phyloP scores from a whole-genome alignment of 441 rosid genomes.

The Jatropha multifida region DNA sequence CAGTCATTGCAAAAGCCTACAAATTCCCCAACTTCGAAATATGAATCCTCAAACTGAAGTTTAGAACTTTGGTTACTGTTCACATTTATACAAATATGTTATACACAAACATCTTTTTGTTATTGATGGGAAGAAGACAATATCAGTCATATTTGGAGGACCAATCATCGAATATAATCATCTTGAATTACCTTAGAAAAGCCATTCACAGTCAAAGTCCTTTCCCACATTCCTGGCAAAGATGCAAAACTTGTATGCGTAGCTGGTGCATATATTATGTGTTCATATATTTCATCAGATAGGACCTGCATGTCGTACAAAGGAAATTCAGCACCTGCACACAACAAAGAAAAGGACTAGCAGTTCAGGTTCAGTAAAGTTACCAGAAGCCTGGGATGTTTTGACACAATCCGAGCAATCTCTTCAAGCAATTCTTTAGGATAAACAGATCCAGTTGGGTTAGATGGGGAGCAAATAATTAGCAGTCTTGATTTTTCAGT shows the following conservation, averaged over 20 bases:
- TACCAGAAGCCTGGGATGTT: slow-evolving; percentile 97
- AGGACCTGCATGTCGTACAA: slow-evolving; percentile 51
- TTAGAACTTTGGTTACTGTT: not conserved
- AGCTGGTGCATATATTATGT: slow-evolving; percentile 88
- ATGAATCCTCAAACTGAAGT: slow-evolving; percentile 10
- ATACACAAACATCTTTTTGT: slow-evolving; percentile 4
- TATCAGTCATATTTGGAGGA: not conserved
- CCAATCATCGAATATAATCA: not conserved
- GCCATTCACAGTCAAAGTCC: slow-evolving; percentile 93
- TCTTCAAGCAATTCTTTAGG: slow-evolving; percentile 85
- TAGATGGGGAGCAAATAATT: slow-evolving; percentile 92
- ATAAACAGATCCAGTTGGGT: slow-evolving; percentile 97
- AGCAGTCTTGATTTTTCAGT: slow-evolving; percentile 84
- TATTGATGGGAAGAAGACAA: slow-evolving; percentile 7
- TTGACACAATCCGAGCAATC: slow-evolving; percentile 79
- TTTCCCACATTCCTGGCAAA: slow-evolving; percentile 89
- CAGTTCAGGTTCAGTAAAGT: slow-evolving; percentile 13
- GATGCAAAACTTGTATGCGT: slow-evolving; percentile 95
- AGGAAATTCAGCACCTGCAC: slow-evolving; percentile 24
- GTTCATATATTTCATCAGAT: slow-evolving; percentile 97
- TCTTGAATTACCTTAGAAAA: slow-evolving; percentile 77
- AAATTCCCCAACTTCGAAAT: slow-evolving; percentile 23
- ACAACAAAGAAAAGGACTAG: not conserved
- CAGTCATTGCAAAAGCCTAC: slow-evolving; percentile 99
- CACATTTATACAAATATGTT: slow-evolving; percentile 10